Evolutionary conservation across 148 eudicot species (phyloP).

Genomic region (Amaranthus palmeri): DNA sequence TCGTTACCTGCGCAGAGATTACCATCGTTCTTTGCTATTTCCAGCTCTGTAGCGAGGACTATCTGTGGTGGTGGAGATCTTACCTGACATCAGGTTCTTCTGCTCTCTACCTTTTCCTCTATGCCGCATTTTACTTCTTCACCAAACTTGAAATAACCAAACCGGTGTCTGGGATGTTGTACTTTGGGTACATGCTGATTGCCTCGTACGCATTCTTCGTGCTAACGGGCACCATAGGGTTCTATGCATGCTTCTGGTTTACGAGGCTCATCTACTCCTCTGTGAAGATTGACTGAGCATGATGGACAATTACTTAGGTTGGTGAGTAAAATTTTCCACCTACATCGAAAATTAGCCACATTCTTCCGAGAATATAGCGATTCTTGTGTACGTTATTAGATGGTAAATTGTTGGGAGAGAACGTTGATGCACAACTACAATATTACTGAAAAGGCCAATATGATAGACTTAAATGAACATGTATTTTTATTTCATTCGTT

Average conservation of each 20-base stretch:
- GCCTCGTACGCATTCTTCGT: conserved; percentile 46
- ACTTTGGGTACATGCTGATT: conserved; percentile 51
- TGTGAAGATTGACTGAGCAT: conserved; percentile 40
- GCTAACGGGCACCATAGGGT: conserved; percentile 42
- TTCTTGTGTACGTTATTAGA: conserved; percentile 28
- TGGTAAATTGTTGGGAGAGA: conserved; percentile 10
- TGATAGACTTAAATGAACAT: conserved; percentile 24
- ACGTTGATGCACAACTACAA: conserved; percentile 20
- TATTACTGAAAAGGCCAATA: conserved; percentile 16
- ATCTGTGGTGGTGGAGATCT: conserved; percentile 53
- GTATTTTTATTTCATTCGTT: conserved; percentile 25
- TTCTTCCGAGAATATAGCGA: conserved; percentile 15
- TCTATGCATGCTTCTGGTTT: conserved; percentile 49
- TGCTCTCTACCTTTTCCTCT: conserved; percentile 43
- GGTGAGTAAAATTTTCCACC: conserved; percentile 22
- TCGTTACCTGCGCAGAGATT: conserved; percentile 45
- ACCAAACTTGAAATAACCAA: conserved; percentile 51
- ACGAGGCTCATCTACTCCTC: conserved; percentile 49
- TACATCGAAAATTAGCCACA: conserved; percentile 6
- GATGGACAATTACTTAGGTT: not conserved
- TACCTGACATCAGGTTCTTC: conserved; percentile 49
- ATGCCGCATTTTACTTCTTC: conserved; percentile 48
- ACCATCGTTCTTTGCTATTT: conserved; percentile 46
- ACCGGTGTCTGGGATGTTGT: conserved; percentile 44
- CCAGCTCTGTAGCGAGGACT: conserved; percentile 51